A percentile compares a stretch with the other conserved stretches of the same genome.
Conservation (phyloP, 1,139 yeast genomes). For the Zygosaccharomyces pseudobailii region DNA sequence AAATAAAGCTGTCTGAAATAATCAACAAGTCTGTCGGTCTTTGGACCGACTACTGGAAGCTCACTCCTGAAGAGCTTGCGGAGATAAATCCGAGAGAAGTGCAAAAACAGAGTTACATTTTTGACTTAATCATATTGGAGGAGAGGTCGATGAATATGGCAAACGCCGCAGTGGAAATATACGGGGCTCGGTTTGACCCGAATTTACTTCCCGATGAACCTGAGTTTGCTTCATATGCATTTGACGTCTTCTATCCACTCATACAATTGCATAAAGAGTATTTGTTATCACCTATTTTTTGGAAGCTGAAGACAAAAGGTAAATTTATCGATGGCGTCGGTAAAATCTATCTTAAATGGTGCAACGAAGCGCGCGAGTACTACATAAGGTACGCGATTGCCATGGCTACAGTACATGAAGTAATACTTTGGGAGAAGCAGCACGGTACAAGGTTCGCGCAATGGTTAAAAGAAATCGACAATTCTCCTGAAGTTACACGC, state of each 20-base stretch:
- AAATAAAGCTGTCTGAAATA: constrained; percentile 33
- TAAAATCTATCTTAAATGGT: constrained; percentile 63
- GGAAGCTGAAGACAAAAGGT: constrained; percentile 52
- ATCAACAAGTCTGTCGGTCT: constrained; percentile 39
- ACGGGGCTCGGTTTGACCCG: constrained; percentile 45
- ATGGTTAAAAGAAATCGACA: constrained; percentile 47
- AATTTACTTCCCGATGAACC: constrained; percentile 44
- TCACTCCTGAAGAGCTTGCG: constrained; percentile 53
- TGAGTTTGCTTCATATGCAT: constrained; percentile 56
- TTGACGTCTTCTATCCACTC: constrained; percentile 58
- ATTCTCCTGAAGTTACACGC: constrained; percentile 38
- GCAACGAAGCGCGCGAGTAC: constrained; percentile 49
- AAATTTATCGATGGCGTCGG: constrained; percentile 64
- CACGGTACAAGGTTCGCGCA: constrained; percentile 45
- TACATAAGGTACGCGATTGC: constrained; percentile 57
- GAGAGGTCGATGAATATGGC: constrained; percentile 71
- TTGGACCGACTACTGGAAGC: constrained; percentile 76
- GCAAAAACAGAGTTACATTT: constrained; percentile 69
- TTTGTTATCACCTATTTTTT: constrained; percentile 52
- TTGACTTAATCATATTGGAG: constrained; percentile 70
- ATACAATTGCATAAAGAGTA: constrained; percentile 53
- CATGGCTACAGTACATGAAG: constrained; percentile 47
- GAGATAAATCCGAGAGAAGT: constrained; percentile 52
- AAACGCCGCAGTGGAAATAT: constrained; percentile 55
- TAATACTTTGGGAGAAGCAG: constrained; percentile 50